Evolutionary conservation across 23 red algal species (phyloP), one percentile per base, ranked within the genome.

Genomic region (Rhodosorus marinus): DNA sequence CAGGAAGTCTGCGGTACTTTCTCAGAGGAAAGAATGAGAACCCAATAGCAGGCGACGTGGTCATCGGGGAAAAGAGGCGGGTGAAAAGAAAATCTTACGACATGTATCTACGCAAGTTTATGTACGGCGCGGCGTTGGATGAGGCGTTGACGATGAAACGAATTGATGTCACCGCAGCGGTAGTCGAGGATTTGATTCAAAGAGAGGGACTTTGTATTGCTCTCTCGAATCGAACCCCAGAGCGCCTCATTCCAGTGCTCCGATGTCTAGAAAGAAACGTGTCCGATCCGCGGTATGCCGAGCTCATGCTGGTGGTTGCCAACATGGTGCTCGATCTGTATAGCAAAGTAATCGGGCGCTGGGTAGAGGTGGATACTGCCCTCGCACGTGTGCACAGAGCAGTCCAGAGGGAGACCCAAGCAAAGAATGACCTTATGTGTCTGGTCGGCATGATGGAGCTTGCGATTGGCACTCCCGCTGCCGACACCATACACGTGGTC

Each of bases 281-380:
- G 22, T 32, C 60, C 4, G 67, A 52, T 1, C 66, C 77, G 24
- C 52, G 41, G 20, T 81, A 52, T 54, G 20, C 72, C 0, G 34
- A 55, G 27, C 50, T 66, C 14, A 58, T 98, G 29, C 32, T 66
- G 49, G 60, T 59, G 7, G 51, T 98, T 2, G 47, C 76, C 59
- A 53, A 98, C 49, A 41, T 70, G 8, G 47, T 98, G 20, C 50
- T 98, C 6, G 81, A 83, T 65, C 21, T 80, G 5, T 80, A 85
- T 51, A n/a, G n/a, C n/a, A n/a, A n/a, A n/a, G n/a, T n/a, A n/a
- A n/a, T n/a, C n/a, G n/a, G n/a, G n/a, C n/a, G n/a, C n/a, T n/a
- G n/a, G n/a, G n/a, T n/a, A n/a, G n/a, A n/a, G n/a, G n/a, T n/a
- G n/a, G n/a, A n/a, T n/a, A n/a, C n/a, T n/a, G n/a, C n/a, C n/a